Evolutionary conservation across 83 land plant species (phyloP).

Genomic region (Diphasiastrum complanatum): DNA sequence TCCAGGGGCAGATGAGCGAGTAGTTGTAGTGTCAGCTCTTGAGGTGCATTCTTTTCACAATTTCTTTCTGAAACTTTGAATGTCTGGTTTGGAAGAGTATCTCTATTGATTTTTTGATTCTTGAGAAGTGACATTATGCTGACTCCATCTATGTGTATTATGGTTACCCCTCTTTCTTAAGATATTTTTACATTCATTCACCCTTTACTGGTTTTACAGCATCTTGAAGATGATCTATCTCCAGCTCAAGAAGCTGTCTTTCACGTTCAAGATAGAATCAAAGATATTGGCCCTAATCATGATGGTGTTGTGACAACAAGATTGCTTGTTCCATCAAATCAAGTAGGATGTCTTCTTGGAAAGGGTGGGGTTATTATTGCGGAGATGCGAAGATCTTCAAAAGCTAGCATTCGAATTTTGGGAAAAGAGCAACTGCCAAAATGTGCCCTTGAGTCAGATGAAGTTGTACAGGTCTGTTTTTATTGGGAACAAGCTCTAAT

Average conservation of each 20-base stretch:
- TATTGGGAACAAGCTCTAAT: no score
- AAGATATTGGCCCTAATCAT: slow-evolving; percentile 23
- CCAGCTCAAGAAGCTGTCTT: slow-evolving; percentile 39
- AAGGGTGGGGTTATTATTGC: slow-evolving; percentile 51
- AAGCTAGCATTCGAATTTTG: slow-evolving; percentile 53
- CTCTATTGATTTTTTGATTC: slow-evolving; percentile 2
- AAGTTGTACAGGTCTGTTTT: slow-evolving; percentile 46
- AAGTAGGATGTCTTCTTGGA: slow-evolving; percentile 58
- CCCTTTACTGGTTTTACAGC: no score
- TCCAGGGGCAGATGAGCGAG: slow-evolving; percentile 53
- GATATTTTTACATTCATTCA: no score
- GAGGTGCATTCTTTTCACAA: slow-evolving; percentile 26
- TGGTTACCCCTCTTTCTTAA: no score
- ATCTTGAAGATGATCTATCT: slow-evolving; percentile 39
- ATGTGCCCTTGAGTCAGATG: slow-evolving; percentile 54
- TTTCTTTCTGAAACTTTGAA: slow-evolving; percentile 10
- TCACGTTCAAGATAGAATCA: slow-evolving; percentile 28
- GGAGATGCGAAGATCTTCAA: slow-evolving; percentile 44
- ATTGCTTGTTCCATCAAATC: slow-evolving; percentile 45
- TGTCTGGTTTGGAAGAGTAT: background rate
- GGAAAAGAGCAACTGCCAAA: slow-evolving; percentile 44
- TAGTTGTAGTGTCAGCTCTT: slow-evolving; percentile 28
- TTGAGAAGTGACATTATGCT: background rate
- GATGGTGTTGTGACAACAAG: slow-evolving; percentile 29
- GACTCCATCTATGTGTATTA: no score